Evolutionary conservation across 2,329 filamentous ascomycete species (phyloP).

Genomic region (Raffaelea albimanens): DNA sequence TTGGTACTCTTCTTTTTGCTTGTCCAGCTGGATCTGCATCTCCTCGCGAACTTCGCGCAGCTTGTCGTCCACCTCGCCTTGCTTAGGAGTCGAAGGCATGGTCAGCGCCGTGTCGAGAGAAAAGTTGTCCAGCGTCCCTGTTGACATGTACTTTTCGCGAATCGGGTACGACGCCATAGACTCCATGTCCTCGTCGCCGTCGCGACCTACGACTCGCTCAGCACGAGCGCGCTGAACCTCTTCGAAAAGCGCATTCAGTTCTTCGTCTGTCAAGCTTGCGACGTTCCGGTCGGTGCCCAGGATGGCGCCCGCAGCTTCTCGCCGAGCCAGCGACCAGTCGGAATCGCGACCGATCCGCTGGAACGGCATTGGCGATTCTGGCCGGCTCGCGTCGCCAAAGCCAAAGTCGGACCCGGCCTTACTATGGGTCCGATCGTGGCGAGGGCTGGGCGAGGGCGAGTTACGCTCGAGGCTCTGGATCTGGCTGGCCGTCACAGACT

Average conservation of each 20-base stretch:
- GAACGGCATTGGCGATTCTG: conserved; percentile 68
- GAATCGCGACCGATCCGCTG: conserved; percentile 62
- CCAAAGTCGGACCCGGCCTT: conserved; percentile 64
- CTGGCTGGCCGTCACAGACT: conserved; percentile 61
- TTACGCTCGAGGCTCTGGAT: conserved; percentile 47
- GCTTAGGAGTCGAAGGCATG: conserved; percentile 83
- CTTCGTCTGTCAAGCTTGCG: conserved; percentile 80
- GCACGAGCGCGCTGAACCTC: conserved; percentile 85
- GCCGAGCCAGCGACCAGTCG: conserved; percentile 88
- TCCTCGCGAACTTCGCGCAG: conserved; percentile 69
- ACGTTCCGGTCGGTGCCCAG: conserved; percentile 89
- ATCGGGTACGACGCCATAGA: conserved; percentile 80
- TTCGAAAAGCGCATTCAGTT: conserved; percentile 86
- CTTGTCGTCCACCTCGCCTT: conserved; percentile 65
- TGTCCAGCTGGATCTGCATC: conserved; percentile 74
- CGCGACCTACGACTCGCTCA: conserved; percentile 59
- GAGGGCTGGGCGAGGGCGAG: conserved; percentile 47
- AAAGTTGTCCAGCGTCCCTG: conserved; percentile 89
- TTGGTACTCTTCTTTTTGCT: conserved; percentile 74
- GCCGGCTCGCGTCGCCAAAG: conserved; percentile 55
- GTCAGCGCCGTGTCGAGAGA: conserved; percentile 90
- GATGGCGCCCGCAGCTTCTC: conserved; percentile 87
- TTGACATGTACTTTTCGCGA: conserved; percentile 91
- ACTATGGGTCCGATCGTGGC: conserved; percentile 75
- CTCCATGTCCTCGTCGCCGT: conserved; percentile 82